Evolutionary conservation across 306 rosid genomes (phyloP).

Genomic region (Oemleria cerasiformis): DNA sequence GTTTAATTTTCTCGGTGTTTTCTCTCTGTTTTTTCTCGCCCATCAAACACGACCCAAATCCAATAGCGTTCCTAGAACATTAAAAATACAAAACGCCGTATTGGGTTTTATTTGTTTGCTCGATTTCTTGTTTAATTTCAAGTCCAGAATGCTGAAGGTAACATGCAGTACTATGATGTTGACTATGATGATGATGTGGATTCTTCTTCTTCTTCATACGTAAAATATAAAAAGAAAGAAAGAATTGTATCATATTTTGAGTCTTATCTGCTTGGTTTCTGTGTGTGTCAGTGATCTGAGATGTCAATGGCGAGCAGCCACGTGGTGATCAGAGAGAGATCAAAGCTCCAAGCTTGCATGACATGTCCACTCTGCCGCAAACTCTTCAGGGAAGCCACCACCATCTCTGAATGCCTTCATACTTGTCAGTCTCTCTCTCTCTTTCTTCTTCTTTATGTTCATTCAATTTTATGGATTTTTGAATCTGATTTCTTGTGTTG

Average conservation of each 20-base stretch:
- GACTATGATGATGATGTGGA: neutral
- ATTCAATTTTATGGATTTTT: neutral
- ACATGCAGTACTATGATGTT: slow-evolving; percentile 50
- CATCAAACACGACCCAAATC: slow-evolving; percentile 12
- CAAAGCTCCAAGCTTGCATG: slow-evolving; percentile 63
- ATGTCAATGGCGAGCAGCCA: slow-evolving; percentile 28
- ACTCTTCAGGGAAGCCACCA: slow-evolving; percentile 68
- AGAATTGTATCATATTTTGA: slow-evolving; percentile 10
- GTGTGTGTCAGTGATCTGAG: slow-evolving; percentile 17
- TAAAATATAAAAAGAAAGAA: slow-evolving; percentile 13
- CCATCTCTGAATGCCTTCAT: slow-evolving; percentile 92
- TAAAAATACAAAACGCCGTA: neutral
- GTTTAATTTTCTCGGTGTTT: slow-evolving; percentile 6
- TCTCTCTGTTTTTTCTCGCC: slow-evolving; percentile 10
- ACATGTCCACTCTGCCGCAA: slow-evolving; percentile 75
- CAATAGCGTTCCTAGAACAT: neutral
- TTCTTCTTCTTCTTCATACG: slow-evolving; percentile 18
- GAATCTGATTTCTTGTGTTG: neutral
- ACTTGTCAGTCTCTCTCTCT: slow-evolving; percentile 56
- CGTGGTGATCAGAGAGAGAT: slow-evolving; percentile 46
- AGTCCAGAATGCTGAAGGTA: neutral
- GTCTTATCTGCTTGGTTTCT: neutral
- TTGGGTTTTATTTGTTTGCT: neutral
- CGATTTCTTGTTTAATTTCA: neutral
- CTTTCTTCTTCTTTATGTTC: neutral